Conservation (phyloP, 2,329 filamentous ascomycete species). For the Fusarium luffae region DNA sequence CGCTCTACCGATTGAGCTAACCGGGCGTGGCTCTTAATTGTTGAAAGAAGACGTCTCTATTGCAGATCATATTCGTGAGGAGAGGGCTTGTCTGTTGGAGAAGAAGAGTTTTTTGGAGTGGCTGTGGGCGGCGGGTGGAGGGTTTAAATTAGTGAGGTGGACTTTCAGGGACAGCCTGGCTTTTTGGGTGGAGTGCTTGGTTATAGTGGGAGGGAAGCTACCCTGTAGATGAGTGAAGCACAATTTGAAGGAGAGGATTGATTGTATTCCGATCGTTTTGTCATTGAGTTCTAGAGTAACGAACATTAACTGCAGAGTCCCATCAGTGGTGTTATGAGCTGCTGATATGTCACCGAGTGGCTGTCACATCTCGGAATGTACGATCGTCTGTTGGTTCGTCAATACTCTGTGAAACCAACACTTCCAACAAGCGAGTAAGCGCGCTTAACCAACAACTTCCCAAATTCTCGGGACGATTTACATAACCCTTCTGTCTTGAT, state of each 20-base stretch:
- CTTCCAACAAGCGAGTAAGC: neutral
- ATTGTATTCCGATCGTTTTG: no score
- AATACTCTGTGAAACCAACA: no score
- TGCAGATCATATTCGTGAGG: neutral
- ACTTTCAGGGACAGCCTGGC: slow-evolving; percentile 19
- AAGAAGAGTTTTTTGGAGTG: neutral
- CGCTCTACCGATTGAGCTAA: slow-evolving; percentile 65
- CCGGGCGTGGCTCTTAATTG: slow-evolving; percentile 41
- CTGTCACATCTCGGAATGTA: neutral
- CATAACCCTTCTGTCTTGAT: no score
- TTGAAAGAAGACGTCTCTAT: neutral
- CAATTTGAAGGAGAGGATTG: no score
- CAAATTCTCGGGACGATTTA: neutral
- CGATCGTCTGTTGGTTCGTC: neutral
- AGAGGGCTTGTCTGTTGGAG: neutral
- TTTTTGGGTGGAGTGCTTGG: neutral
- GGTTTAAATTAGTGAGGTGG: slow-evolving; percentile 18
- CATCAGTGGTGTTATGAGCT: no score
- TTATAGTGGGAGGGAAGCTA: neutral
- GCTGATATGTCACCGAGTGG: neutral
- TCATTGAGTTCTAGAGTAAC: no score
- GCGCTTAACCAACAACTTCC: neutral
- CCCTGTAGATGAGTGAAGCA: neutral
- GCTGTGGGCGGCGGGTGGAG: neutral
- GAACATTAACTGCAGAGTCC: no score